Evolutionary conservation across 768 basidiomycete species (phyloP).

Genomic region (Pleurotus citrinopileatus): DNA sequence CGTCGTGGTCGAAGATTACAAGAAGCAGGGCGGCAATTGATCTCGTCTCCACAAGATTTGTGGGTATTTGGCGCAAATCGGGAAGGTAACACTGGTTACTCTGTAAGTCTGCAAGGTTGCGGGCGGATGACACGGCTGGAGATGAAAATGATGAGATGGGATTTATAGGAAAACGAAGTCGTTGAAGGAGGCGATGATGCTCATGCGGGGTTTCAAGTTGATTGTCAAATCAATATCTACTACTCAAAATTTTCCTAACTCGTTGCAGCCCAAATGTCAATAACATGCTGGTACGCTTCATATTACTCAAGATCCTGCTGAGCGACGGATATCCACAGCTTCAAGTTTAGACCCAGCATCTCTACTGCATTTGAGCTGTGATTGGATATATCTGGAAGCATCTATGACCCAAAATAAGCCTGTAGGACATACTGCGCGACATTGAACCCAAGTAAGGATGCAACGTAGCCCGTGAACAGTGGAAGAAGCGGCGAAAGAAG

Average conservation of each 20-base stretch:
- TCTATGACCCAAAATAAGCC: constrained; percentile 69
- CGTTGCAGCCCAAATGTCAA: too few species aligned
- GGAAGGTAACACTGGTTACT: too few species aligned
- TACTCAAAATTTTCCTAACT: background rate
- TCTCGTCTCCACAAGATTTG: background rate
- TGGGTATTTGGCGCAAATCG: background rate
- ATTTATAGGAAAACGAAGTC: background rate
- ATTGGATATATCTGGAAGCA: background rate
- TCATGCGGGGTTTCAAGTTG: constrained; percentile 4
- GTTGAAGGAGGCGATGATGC: background rate
- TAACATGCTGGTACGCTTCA: too few species aligned
- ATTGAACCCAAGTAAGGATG: constrained; percentile 89
- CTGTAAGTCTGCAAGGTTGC: too few species aligned
- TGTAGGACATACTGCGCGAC: constrained; percentile 78
- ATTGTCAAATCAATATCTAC: background rate
- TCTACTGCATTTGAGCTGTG: background rate
- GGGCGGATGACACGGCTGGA: too few species aligned
- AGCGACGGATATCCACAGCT: background rate
- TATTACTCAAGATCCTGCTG: too few species aligned
- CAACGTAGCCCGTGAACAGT: constrained; percentile 79
- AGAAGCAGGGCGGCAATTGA: background rate
- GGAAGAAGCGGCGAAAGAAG: constrained; percentile 90
- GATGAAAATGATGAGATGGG: too few species aligned
- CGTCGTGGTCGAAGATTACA: background rate
- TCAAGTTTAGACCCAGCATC: background rate